phyloP scores from a whole-genome alignment of 2,329 filamentous ascomycete genomes.

The Pseudocercospora crystallina region DNA sequence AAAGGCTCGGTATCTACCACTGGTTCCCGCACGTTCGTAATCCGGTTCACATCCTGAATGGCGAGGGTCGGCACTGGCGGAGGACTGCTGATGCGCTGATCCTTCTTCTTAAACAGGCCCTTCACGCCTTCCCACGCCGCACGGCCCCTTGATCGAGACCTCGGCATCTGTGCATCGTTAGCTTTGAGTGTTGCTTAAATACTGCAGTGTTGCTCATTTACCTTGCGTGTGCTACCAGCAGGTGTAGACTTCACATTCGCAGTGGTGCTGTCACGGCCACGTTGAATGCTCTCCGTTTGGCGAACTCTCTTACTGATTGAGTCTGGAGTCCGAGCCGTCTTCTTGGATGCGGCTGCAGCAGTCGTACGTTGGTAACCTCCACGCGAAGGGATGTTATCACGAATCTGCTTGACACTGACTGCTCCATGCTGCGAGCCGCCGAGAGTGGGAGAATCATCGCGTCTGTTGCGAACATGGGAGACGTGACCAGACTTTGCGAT shows the following conservation, averaged over 20 bases:
- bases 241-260: neutral
- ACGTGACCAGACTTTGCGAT: neutral
- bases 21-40: too few relatives aligned
- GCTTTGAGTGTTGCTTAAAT: neutral
- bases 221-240: neutral
- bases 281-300: constrained; percentile 1
- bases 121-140: constrained; percentile 32
- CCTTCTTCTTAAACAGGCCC: constrained; percentile 32
- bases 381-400: constrained; percentile 7
- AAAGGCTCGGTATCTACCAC: too few relatives aligned
- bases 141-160: constrained; percentile 31
- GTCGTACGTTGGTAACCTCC: constrained; percentile 23
- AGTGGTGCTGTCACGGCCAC: constrained; percentile 14
- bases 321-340: constrained; percentile 16
- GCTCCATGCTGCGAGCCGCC: constrained; percentile 14
- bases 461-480: constrained; percentile 9
- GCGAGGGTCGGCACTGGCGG: neutral
- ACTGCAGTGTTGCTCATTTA: neutral
- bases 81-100: neutral
- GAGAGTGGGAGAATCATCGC: constrained; percentile 26
- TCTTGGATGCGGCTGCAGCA: constrained; percentile 23
- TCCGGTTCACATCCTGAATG: neutral
- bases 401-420: constrained; percentile 9
- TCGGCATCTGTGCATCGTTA: constrained; percentile 8
- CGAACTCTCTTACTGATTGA: constrained; percentile 3